These are phyloP conservation scores for Sporothrix brunneoviolacea DNA, from an alignment of 2,329 filamentous ascomycete genomes.

Conservation along the genomic window DNA sequence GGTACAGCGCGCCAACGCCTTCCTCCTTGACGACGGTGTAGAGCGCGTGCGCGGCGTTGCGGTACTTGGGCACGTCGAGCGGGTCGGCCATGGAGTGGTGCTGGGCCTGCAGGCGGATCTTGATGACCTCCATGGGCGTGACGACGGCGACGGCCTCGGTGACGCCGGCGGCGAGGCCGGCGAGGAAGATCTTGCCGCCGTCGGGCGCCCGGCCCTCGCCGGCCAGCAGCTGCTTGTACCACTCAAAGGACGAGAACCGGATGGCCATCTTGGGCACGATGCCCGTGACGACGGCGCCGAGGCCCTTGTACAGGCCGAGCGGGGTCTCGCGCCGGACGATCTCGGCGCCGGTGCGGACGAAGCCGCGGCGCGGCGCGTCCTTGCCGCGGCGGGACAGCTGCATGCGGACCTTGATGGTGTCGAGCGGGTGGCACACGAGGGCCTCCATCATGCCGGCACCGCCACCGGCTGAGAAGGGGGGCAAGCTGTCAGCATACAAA, in stretches of 20 bases:
- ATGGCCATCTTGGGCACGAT: constrained; percentile 99
- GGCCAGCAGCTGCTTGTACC: constrained; percentile 80
- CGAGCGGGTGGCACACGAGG: constrained; percentile 87
- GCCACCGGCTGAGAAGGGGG: constrained; percentile 63
- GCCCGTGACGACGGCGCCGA: constrained; percentile 92
- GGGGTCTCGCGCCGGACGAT: constrained; percentile 89
- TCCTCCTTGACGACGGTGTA: constrained; percentile 93
- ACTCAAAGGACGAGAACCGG: constrained; percentile 94
- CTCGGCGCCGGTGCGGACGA: constrained; percentile 75
- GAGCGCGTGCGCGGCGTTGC: constrained; percentile 74
- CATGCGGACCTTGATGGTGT: constrained; percentile 99
- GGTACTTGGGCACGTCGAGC: constrained; percentile 92
- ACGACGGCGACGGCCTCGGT: constrained; percentile 96
- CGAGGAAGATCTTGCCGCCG: constrained; percentile 58
- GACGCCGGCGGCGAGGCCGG: constrained; percentile 85
- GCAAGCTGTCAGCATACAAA: neutral
- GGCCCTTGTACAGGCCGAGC: constrained; percentile 90
- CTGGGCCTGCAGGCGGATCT: constrained; percentile 96
- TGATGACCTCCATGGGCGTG: constrained; percentile 98
- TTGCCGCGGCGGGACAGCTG: constrained; percentile 85
- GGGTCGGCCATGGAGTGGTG: constrained; percentile 97
- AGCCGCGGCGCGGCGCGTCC: constrained; percentile 80
- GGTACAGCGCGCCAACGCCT: constrained; percentile 79
- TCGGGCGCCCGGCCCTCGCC: constrained; percentile 55
- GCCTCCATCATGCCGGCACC: constrained; percentile 99